These are phyloP conservation scores for Auxenochlorella pyrenoidosa DNA, from an alignment of 139 green algal genomes.

Conservation along the genomic window DNA sequence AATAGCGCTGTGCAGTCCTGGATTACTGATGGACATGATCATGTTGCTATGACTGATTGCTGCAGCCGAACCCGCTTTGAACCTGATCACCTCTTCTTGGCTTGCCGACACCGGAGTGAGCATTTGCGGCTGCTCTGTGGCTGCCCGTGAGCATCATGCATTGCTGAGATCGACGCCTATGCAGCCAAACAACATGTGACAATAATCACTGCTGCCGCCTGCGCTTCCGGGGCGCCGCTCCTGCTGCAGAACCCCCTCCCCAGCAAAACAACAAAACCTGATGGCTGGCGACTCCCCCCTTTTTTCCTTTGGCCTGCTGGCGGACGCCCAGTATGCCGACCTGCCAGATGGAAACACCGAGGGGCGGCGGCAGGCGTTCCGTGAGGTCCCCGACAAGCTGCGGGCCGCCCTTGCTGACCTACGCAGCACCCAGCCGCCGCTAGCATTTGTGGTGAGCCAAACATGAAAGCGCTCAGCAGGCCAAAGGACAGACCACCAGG, in stretches of 20 bases:
- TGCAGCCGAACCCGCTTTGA: too few species aligned
- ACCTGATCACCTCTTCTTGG: too few species aligned
- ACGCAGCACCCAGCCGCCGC: not conserved
- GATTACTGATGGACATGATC: too few species aligned
- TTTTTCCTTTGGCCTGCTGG: constrained; percentile 42
- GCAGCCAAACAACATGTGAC: too few species aligned
- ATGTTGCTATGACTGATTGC: too few species aligned
- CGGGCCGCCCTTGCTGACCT: constrained; percentile 49
- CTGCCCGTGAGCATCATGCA: too few species aligned
- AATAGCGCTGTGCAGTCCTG: too few species aligned
- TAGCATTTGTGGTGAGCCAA: constrained; percentile 35
- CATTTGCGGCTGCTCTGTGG: too few species aligned
- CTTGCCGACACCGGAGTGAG: too few species aligned
- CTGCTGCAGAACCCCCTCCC: not conserved
- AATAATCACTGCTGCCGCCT: not conserved
- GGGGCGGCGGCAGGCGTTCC: constrained; percentile 63
- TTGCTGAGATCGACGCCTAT: too few species aligned
- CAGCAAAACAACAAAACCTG: not conserved
- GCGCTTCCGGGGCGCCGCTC: not conserved
- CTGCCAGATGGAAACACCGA: constrained; percentile 52
- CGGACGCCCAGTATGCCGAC: constrained; percentile 53
- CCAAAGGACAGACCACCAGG: too few species aligned
- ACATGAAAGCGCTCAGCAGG: constrained; percentile 6
- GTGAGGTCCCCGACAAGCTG: constrained; percentile 72
- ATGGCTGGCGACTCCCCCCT: not conserved